Conservation (phyloP, 2,329 filamentous ascomycete genomes). For the Scytalidium sp. region DNA sequence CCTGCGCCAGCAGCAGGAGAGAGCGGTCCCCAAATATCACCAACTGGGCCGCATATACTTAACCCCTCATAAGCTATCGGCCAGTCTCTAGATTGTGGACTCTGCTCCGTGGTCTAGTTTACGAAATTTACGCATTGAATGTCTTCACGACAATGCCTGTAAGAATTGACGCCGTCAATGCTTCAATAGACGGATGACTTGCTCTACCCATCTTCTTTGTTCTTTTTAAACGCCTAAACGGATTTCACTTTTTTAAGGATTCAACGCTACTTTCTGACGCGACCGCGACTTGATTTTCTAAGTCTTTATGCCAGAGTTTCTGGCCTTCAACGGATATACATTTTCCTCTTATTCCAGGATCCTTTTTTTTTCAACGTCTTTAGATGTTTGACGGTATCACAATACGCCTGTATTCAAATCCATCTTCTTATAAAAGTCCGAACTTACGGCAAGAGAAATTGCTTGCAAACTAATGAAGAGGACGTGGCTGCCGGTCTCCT, state of each 20-base stretch:
- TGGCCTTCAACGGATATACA: background rate
- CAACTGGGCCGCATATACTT: background rate
- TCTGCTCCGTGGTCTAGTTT: background rate
- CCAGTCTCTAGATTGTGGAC: background rate
- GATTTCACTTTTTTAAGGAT: background rate
- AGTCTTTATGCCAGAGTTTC: background rate
- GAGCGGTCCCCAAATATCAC: background rate
- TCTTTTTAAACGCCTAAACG: background rate
- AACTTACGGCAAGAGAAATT: background rate
- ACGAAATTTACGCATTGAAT: too few species aligned
- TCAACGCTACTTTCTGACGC: background rate
- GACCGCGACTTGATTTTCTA: background rate
- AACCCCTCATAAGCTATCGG: background rate
- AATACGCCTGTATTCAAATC: background rate
- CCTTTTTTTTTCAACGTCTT: background rate
- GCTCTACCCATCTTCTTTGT: too few species aligned
- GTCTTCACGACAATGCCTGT: background rate
- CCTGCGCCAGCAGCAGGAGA: background rate
- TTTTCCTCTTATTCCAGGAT: background rate
- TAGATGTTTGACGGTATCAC: background rate
- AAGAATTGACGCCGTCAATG: background rate
- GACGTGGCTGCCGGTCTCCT: background rate
- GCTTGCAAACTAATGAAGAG: background rate
- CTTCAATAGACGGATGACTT: background rate
- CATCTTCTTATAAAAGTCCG: background rate